phyloP scores from a whole-genome alignment of 768 basidiomycete genomes.

The Gloeophyllum trabeum region DNA sequence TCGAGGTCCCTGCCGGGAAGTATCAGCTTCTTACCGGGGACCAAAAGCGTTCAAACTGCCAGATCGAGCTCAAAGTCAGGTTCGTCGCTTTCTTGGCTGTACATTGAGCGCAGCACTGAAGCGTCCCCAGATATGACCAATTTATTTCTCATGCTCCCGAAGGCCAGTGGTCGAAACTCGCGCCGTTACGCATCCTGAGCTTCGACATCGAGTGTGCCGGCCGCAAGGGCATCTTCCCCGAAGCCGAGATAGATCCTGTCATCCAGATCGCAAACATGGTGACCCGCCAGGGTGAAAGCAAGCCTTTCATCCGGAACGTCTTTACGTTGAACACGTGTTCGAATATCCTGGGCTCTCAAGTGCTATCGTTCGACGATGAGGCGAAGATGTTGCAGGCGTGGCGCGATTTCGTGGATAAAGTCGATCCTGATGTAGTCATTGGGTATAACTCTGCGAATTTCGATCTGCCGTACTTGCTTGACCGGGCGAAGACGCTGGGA shows the following conservation, averaged over 20 bases:
- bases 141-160: constrained; percentile 90
- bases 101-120: neutral
- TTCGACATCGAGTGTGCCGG: constrained; percentile 99
- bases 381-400: constrained; percentile 65
- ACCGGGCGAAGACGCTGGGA: constrained; percentile 80
- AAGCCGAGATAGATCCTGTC: constrained; percentile 81
- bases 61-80: constrained; percentile 78
- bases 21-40: constrained; percentile 53
- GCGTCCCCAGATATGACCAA: constrained; percentile 51
- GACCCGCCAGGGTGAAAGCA: constrained; percentile 89
- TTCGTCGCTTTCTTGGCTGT: constrained; percentile 20
- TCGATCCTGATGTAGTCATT: constrained; percentile 92
- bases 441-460: constrained; percentile 94
- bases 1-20: constrained; percentile 78
- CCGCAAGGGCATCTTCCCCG: constrained; percentile 94
- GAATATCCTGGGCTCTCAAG: constrained; percentile 96
- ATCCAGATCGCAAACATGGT: constrained; percentile 99
- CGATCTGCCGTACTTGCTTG: constrained; percentile 94
- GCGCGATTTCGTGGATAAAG: constrained; percentile 81
- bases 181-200: constrained; percentile 87
- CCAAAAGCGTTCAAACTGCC: constrained; percentile 69
- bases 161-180: constrained; percentile 84
- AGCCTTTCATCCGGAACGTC: constrained; percentile 93
- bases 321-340: constrained; percentile 94
- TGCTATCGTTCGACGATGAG: constrained; percentile 75